Conservation (phyloP, 1,284 basidiomycete genomes). For the Puccinia horiana region DNA sequence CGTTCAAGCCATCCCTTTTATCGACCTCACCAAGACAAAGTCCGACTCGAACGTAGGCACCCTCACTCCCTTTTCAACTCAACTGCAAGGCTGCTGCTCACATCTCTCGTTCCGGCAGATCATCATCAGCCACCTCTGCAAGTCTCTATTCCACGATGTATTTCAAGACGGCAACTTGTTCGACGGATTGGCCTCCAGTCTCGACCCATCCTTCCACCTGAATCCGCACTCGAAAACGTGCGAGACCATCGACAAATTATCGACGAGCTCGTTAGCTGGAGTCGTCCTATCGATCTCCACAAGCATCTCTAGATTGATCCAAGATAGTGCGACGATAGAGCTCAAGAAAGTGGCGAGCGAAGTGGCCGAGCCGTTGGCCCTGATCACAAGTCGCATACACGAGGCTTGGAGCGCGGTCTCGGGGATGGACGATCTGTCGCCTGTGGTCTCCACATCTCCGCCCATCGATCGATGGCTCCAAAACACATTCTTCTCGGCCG, state of each 20-base stretch:
- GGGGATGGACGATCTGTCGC: neutral
- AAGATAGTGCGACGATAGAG: too few species aligned
- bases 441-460: too few species aligned
- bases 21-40: neutral
- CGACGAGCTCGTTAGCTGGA: neutral
- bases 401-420: neutral
- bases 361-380: too few species aligned
- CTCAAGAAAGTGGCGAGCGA: too few species aligned
- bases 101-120: neutral
- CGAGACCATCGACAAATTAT: neutral
- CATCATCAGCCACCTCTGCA: neutral
- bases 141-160: constrained; percentile 3
- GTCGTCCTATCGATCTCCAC: constrained; percentile 15
- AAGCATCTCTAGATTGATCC: constrained; percentile 7
- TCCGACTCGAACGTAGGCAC: neutral
- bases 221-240: neutral
- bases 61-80: neutral
- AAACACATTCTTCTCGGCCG: constrained; percentile 10
- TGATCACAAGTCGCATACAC: neutral
- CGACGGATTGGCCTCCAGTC: constrained; percentile 3
- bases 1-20: constrained; percentile 16
- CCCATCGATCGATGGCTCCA: constrained; percentile 22
- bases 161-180: constrained; percentile 9
- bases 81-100: neutral
- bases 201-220: neutral